A percentile compares a stretch with the other conserved stretches of the same genome.
Evolutionary conservation across 345 rosid species (phyloP).

Genomic region (Brassica carinata): DNA sequence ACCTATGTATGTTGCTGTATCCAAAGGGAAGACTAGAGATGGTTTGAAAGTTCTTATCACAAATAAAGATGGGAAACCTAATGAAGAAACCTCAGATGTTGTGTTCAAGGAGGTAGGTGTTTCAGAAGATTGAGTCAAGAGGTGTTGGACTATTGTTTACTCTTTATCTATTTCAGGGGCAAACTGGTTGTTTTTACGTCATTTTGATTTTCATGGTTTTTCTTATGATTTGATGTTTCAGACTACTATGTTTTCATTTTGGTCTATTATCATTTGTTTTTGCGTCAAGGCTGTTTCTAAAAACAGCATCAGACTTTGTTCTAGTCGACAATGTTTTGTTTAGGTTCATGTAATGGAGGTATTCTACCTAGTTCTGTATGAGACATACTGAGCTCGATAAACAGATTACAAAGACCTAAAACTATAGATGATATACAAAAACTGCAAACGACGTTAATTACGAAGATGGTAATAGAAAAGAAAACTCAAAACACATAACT

Average conservation of each 20-base stretch:
- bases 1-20: not conserved
- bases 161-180: not conserved
- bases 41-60: conserved; percentile 19
- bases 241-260: not conserved
- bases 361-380: not conserved
- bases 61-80: not conserved
- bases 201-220: not conserved
- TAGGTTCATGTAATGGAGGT: not conserved
- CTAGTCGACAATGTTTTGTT: not conserved
- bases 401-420: not conserved
- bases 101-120: conserved; percentile 11
- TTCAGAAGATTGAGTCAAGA: not conserved
- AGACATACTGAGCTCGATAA: not conserved
- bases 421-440: not conserved
- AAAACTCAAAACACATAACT: not conserved
- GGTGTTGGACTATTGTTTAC: not conserved
- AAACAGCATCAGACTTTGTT: not conserved
- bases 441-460: not conserved
- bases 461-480: not conserved
- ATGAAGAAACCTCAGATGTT: not conserved
- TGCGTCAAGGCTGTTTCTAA: not conserved
- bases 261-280: not conserved
- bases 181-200: not conserved
- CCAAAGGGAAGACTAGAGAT: conserved; percentile 6
- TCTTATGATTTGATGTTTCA: not conserved